Conservation (phyloP, 2,329 filamentous ascomycete species). For the Periconia sp. region DNA sequence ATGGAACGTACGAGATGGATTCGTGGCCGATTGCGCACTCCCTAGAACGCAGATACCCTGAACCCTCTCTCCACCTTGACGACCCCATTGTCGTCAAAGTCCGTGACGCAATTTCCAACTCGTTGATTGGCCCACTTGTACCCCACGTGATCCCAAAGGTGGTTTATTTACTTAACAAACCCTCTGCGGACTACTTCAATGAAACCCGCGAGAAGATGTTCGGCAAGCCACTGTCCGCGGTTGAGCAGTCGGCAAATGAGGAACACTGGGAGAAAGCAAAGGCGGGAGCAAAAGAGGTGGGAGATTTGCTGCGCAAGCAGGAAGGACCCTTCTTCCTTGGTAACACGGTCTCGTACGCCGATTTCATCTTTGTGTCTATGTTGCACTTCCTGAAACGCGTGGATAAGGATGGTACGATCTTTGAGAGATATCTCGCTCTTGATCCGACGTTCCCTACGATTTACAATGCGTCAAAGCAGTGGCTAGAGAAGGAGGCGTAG, state of each 20-base stretch:
- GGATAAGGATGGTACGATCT: conserved; percentile 37
- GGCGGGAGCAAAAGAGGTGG: conserved; percentile 39
- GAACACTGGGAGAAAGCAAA: conserved; percentile 52
- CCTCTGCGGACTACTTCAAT: conserved; percentile 59
- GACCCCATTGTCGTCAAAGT: conserved; percentile 53
- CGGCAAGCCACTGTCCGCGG: conserved; percentile 58
- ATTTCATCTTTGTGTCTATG: conserved; percentile 57
- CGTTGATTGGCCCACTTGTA: conserved; percentile 21
- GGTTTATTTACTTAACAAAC: conserved; percentile 53
- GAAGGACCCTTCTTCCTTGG: conserved; percentile 65
- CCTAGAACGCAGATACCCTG: conserved; percentile 63
- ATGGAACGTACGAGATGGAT: conserved; percentile 65
- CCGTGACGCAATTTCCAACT: conserved; percentile 40
- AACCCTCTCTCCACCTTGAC: conserved; percentile 61
- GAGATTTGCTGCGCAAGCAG: conserved; percentile 56
- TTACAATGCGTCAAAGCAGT: conserved; percentile 43
- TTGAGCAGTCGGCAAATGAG: conserved; percentile 54
- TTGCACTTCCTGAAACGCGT: conserved; percentile 48
- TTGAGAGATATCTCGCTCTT: conserved; percentile 42
- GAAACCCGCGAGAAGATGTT: conserved; percentile 52
- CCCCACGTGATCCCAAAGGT: conserved; percentile 48
- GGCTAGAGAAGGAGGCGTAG: conserved; percentile 35
- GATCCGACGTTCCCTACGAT: conserved; percentile 41
- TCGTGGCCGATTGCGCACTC: conserved; percentile 60
- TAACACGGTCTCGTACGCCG: conserved; percentile 46